Evolutionary conservation across 495 filamentous ascomycete species (phyloP).

Genomic region (Aspergillus egyptiacus): DNA sequence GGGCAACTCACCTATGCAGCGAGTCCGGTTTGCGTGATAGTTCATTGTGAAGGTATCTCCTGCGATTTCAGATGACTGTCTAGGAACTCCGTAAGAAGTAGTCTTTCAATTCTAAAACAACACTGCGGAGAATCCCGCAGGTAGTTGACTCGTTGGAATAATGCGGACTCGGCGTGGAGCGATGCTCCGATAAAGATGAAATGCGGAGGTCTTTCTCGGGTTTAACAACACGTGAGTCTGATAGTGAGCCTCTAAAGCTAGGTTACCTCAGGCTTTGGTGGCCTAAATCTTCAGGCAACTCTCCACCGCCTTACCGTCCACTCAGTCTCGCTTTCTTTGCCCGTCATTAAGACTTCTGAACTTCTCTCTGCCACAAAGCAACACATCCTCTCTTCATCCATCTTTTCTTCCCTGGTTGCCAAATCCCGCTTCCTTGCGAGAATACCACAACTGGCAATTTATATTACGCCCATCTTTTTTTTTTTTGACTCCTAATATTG

Average conservation of each 20-base stretch:
- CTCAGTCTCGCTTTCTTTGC: conserved; percentile 22
- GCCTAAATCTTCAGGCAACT: conserved; percentile 19
- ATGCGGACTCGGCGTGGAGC: too few species aligned
- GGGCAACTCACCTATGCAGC: too few species aligned
- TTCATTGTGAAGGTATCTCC: too few species aligned
- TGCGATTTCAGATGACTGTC: too few species aligned
- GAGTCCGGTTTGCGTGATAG: too few species aligned
- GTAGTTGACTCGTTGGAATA: too few species aligned
- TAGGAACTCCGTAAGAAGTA: too few species aligned
- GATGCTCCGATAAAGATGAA: too few species aligned
- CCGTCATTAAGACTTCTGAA: conserved; percentile 20
- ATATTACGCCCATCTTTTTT: neutral
- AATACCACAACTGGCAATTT: conserved; percentile 3
- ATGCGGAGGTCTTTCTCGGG: too few species aligned
- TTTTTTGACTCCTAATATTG: conserved; percentile 21
- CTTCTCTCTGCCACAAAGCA: conserved; percentile 28
- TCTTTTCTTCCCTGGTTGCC: conserved; percentile 14
- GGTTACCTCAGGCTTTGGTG: neutral
- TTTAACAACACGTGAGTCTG: too few species aligned
- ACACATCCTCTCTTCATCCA: conserved; percentile 21
- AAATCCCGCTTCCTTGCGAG: conserved; percentile 9
- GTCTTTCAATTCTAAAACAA: too few species aligned
- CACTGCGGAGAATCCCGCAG: too few species aligned
- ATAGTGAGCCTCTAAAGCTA: neutral
- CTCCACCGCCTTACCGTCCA: conserved; percentile 17